Conservation (phyloP, 2,329 filamentous ascomycete species). For the Xylaria sp. region DNA sequence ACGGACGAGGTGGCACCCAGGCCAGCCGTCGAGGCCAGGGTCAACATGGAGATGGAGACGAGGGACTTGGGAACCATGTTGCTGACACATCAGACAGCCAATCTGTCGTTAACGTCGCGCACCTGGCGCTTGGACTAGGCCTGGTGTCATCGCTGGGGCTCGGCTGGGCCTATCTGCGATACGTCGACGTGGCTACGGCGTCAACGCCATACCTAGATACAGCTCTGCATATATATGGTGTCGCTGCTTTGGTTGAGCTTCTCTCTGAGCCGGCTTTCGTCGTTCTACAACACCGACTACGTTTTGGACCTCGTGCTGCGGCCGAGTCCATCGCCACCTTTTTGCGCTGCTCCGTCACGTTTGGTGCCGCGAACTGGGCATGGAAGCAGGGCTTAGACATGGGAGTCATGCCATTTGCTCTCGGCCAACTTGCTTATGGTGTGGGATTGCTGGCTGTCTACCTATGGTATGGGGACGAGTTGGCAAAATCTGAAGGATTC, state of each 20-base stretch:
- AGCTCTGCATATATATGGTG: conserved; percentile 66
- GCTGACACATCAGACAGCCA: conserved; percentile 64
- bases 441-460: conserved; percentile 77
- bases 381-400: conserved; percentile 63
- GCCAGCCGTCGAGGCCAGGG: no score
- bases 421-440: conserved; percentile 86
- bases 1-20: no score
- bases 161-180: conserved; percentile 74
- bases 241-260: conserved; percentile 76
- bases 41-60: not conserved
- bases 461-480: conserved; percentile 65
- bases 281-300: conserved; percentile 82
- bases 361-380: conserved; percentile 75
- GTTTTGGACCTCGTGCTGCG: conserved; percentile 81
- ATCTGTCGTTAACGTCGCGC: conserved; percentile 87
- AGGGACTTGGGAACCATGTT: conserved; percentile 17
- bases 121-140: conserved; percentile 79
- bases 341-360: conserved; percentile 79
- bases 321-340: conserved; percentile 88
- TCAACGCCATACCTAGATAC: conserved; percentile 72
- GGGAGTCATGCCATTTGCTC: conserved; percentile 87
- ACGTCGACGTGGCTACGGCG: conserved; percentile 58
- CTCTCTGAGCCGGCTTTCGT: conserved; percentile 90
- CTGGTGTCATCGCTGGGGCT: conserved; percentile 71
- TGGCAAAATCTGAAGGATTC: conserved; percentile 71